Evolutionary conservation across 805 yeast species (phyloP), one percentile per base, ranked within the genome.

Genomic region (Wickerhamiella hasegawae): DNA sequence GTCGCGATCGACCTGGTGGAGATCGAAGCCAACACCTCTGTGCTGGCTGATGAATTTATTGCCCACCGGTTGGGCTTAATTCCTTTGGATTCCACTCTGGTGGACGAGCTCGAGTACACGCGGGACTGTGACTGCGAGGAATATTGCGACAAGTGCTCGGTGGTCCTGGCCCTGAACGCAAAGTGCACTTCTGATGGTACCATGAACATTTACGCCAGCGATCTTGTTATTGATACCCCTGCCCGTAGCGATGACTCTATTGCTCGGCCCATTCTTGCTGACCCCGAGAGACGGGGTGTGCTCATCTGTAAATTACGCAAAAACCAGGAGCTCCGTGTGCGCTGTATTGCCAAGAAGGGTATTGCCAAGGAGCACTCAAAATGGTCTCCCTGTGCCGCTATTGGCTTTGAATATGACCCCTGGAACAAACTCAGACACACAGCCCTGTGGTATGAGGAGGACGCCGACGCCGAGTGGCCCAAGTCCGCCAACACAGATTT

Each of bases 71-170:
- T 90, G 42, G 99, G 99, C 28, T 65, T 90, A 36, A 73, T 90
- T 40, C 99, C 99, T 1, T 63, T 90, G 32, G 78, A 76, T 45
- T 74, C 92, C 47, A 72, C 73, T 28, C 87, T 81, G 41, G 83
- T 85, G 31, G 94, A 83, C 34, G 69, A 75, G 42, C 63, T 87
- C 44, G 74, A 82, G 42, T 87, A 85, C 59, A 76, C 92, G 20
- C 70, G 96, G 53, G 98, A 90, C 56, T 90, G 99, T 58, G 85
- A 93, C 30, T 90, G 99, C 63, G 98, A 90, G 55, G 92, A 85
- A 53, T 87, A 90, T 61, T 90, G 99, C 60, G 85, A 83, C 40
- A 77, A 79, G 57, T 90, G 99, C 61, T 76, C 94, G 3, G 97
- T 90, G 18, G 82, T 77, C 44, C 66, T 90, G 38, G 75, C 77